Base-by-base conservation (phyloP, 2,329 filamentous ascomycete genomes). In the Calonectria leucothoes region DNA sequence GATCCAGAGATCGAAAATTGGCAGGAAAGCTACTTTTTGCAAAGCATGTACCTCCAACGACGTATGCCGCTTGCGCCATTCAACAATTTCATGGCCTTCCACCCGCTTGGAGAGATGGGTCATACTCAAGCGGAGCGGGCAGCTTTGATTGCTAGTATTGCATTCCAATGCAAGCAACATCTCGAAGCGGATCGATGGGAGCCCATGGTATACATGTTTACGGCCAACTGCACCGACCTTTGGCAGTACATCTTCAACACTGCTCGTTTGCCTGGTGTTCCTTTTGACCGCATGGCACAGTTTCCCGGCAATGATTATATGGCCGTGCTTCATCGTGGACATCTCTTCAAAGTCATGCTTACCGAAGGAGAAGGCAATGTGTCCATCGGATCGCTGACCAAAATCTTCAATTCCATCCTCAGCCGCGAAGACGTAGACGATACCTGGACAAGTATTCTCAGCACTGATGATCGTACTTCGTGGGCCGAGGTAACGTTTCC, bases 81-180 rank as follows among this genome's bases (percentile, higher is more conserved):
- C 61, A 69, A 69, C 48, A 74, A 74, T n/a, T 74, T 75, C 27
- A 71, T 74, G 69, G 71, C 65, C 1, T 71, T 71, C 48, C 71
- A 75, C 4, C 71, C 71, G 6, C 48, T 74, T 4, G 69, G 74
- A 1, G 69, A 75, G n/a, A 65, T 75, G 66, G 45, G 65, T 0
- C 74, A 75, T 52, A 69, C 68, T 15, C 74, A 75, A 67, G 74
- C 71, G 7, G 74, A 75, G 33, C 69, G 74, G 2, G 74, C 74
- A 65, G 71, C 74, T 23, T 23, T 75, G n/a, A 74, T 75, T 37
- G 48, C 74, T 48, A 71, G 61, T 25, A 71, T 71, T n/a, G 74
- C 74, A 3, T 74, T 75, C 59, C 29, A 70, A 17, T 71, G 59
- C 69, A 75, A 75, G 61, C 74, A 71, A 4, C 69, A 69, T 70